Evolutionary conservation across 2,329 filamentous ascomycete species (phyloP).

Genomic region (Ophiobolus disseminans): DNA sequence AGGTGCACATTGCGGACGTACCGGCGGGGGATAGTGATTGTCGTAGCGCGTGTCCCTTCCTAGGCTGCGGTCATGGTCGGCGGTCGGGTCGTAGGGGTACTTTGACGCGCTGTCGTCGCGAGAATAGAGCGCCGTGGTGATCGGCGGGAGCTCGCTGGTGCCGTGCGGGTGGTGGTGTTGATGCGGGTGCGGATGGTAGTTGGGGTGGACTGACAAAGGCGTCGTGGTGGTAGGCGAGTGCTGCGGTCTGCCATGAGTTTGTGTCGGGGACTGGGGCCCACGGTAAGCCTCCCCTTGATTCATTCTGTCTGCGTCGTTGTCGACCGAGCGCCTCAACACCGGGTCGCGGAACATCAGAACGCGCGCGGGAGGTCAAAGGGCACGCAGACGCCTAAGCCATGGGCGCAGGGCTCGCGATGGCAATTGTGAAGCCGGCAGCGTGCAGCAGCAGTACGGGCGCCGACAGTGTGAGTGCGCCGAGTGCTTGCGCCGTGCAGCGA

Average conservation of each 20-base stretch:
- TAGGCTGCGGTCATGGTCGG: conserved; percentile 50
- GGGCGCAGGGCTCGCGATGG: conserved; percentile 12
- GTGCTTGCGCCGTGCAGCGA: conserved; percentile 24
- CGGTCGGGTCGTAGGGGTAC: conserved; percentile 60
- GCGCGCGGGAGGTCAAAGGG: conserved; percentile 11
- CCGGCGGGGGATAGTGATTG: conserved; percentile 42
- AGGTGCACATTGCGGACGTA: conserved; percentile 22
- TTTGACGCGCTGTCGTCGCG: conserved; percentile 52
- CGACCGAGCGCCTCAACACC: conserved; percentile 38
- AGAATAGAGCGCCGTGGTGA: conserved; percentile 48
- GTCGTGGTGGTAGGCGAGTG: conserved; percentile 37
- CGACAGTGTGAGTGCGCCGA: conserved; percentile 22
- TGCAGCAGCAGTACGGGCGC: conserved; percentile 7
- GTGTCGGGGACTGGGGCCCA: conserved; percentile 42
- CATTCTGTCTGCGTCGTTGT: conserved; percentile 43
- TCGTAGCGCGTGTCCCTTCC: conserved; percentile 44
- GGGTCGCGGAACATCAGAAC: conserved; percentile 38
- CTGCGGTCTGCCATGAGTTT: conserved; percentile 45
- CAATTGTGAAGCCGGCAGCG: conserved; percentile 13
- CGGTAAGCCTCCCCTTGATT: conserved; percentile 47
- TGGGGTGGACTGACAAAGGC: conserved; percentile 1
- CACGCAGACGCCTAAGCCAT: conserved; percentile 16
- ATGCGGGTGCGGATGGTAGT: conserved; percentile 38
- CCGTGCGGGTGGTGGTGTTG: conserved; percentile 33
- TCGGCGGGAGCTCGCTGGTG: conserved; percentile 50